phyloP scores from a whole-genome alignment of 2,329 filamentous ascomycete species.

The Exophiala bonariae region DNA sequence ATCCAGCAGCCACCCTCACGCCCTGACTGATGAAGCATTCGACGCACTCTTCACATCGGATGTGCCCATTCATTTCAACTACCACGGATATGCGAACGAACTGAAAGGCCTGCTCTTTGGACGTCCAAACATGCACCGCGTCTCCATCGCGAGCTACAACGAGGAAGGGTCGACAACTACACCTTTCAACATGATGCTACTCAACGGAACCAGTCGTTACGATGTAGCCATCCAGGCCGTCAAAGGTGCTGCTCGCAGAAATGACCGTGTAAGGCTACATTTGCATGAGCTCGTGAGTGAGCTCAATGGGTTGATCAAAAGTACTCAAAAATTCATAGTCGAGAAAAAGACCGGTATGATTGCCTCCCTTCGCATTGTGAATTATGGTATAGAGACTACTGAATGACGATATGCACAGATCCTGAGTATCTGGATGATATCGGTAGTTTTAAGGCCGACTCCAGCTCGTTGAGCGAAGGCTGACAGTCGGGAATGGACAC shows the following conservation, averaged over 20 bases:
- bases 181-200: conserved; percentile 69
- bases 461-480: conserved; percentile 19
- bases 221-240: conserved; percentile 60
- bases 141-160: conserved; percentile 60
- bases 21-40: conserved; percentile 55
- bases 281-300: conserved; percentile 50
- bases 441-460: conserved; percentile 21
- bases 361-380: background rate
- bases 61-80: conserved; percentile 62
- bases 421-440: conserved; percentile 24
- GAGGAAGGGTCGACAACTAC: conserved; percentile 69
- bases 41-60: conserved; percentile 58
- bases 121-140: conserved; percentile 50
- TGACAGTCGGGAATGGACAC: conserved; percentile 7
- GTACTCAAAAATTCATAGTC: conserved; percentile 54
- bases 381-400: background rate
- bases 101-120: conserved; percentile 64
- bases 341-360: conserved; percentile 53
- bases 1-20: conserved; percentile 59
- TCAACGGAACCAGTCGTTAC: conserved; percentile 61
- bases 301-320: conserved; percentile 50
- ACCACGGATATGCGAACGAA: conserved; percentile 65
- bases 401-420: no score
- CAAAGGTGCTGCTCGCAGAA: conserved; percentile 46
- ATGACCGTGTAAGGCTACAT: conserved; percentile 48